Base-by-base conservation (phyloP, 1,139 yeast genomes). In the Pichia sorboxylosa region DNA sequence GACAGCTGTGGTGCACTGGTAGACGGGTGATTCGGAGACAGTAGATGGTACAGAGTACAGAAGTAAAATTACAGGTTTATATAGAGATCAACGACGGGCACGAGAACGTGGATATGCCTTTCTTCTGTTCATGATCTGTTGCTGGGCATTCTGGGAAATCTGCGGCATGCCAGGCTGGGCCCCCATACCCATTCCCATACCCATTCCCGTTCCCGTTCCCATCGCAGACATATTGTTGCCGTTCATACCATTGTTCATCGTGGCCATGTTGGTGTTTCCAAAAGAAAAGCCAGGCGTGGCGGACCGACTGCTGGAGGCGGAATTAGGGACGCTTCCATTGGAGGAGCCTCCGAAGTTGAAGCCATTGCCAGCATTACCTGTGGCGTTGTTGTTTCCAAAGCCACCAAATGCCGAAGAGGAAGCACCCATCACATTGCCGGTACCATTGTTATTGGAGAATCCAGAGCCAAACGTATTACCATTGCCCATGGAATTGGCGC, bases 281-380 rank as follows among this genome's bases (percentile, higher is more conserved):
- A 52, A 51, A 32, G 50, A 46, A 38, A 50, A 45, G 32, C 40
- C 46, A 13, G 55, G 55, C 4, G 52, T 46, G 3, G 48, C 42
- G 3, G 51, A 42, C 17, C 49, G 37, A 13, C 47, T 44, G 24
- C 16, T 34, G 17, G 26, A 21, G 7, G 16, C 29, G 9, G 33
- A 34, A 14, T 26, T 36, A 13, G 14, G 45, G 2, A 24, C 29
- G 19, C 34, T 29, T 11, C 27, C 34, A 6, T 23, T 23, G 25
- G 14, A n/a, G n/a, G 14, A 7, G n/a, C n/a, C n/a, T 10, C 32
- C 26, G n/a, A 33, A 25, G 17, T 33, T 29, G 19, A 33, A 29
- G 4, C 24, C 29, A 10, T 11, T 18, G 7, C 22, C 21, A 13
- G 11, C 16, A 17, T 17, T 15, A 19, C 32, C 28, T 23, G 25